Conservation (phyloP, 2,329 filamentous ascomycete species). For the Sporothrix pallida region DNA sequence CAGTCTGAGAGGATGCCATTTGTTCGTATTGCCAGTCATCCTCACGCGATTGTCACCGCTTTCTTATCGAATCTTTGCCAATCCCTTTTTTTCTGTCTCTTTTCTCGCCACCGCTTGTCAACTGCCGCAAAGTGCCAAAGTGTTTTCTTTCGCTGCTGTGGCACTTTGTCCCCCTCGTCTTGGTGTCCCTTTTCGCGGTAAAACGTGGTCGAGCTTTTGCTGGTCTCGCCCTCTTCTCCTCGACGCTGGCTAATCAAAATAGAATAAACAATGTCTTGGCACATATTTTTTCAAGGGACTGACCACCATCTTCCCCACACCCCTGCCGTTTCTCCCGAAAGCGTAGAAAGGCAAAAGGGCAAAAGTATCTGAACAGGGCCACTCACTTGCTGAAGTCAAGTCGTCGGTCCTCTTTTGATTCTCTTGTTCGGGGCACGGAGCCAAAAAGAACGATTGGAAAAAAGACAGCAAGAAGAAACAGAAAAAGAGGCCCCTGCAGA, state of each 20-base stretch:
- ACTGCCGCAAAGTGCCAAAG: background rate
- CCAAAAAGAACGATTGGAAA: background rate
- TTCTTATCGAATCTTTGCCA: background rate
- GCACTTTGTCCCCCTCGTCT: no score
- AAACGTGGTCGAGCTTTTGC: constrained; percentile 6
- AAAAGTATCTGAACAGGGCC: background rate
- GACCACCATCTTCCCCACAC: constrained; percentile 10
- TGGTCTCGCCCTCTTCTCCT: background rate
- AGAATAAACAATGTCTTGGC: constrained; percentile 13
- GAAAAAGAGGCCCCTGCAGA: background rate
- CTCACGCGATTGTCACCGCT: background rate
- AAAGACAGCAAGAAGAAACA: no score
- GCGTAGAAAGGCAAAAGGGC: background rate
- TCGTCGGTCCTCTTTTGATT: background rate
- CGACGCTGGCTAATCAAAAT: constrained; percentile 27
- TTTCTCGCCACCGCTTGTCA: background rate
- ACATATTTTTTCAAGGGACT: background rate
- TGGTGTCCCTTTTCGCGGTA: background rate
- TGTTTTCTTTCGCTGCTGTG: background rate
- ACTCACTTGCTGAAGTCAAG: background rate
- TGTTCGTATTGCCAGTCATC: background rate
- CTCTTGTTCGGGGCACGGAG: constrained; percentile 4
- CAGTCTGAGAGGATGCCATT: background rate
- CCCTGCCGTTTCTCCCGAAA: constrained; percentile 5
- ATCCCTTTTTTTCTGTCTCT: background rate